phyloP scores from a whole-genome alignment of 805 yeast species.

The Candida sanyiensis region DNA sequence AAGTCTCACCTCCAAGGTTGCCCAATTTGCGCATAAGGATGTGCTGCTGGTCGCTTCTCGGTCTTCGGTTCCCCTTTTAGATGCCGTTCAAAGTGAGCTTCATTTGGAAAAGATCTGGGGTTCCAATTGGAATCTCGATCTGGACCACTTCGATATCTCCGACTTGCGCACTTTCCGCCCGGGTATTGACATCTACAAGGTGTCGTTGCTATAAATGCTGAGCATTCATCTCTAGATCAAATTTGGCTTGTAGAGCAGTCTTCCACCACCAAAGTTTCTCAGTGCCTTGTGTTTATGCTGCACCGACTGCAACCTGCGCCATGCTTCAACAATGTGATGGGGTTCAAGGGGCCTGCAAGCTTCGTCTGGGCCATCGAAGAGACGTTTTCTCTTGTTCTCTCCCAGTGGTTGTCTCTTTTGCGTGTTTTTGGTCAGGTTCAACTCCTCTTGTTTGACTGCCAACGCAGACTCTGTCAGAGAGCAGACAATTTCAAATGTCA shows the following conservation, averaged over 20 bases:
- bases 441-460: constrained; percentile 67
- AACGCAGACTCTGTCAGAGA: constrained; percentile 89
- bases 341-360: constrained; percentile 72
- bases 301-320: constrained; percentile 66
- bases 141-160: constrained; percentile 65
- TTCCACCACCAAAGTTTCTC: constrained; percentile 58
- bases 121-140: constrained; percentile 49
- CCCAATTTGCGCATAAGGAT: constrained; percentile 11
- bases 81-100: constrained; percentile 11
- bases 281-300: constrained; percentile 56
- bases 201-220: constrained; percentile 12
- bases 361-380: constrained; percentile 88
- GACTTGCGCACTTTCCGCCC: constrained; percentile 46
- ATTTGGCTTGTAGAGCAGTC: constrained; percentile 29
- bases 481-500: constrained; percentile 96
- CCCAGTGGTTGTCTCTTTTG: constrained; percentile 24
- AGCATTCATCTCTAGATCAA: constrained; percentile 24
- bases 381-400: constrained; percentile 47
- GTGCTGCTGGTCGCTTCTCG: constrained; percentile 18
- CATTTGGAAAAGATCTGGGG: constrained; percentile 29
- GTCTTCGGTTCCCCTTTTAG: constrained; percentile 22
- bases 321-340: constrained; percentile 82
- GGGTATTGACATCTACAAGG: constrained; percentile 55
- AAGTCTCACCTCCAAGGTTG: constrained; percentile 22
- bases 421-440: constrained; percentile 34